Conservation (phyloP, 495 filamentous ascomycete genomes). For the Aspergillus hancockii region DNA sequence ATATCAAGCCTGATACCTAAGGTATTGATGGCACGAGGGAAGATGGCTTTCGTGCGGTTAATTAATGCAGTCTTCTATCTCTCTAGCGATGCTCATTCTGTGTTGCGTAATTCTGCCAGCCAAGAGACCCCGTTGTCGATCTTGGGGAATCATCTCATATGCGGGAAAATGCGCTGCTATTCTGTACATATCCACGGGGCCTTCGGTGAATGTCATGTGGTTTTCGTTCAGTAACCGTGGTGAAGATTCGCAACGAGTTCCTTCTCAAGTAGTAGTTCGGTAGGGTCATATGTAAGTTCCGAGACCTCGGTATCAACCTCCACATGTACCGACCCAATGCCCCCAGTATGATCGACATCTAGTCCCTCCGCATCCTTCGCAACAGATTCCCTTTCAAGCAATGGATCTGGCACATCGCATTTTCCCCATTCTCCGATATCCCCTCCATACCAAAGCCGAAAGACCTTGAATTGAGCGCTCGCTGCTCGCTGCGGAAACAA, state of each 20-base stretch:
- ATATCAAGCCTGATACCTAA: not conserved
- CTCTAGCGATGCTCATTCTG: no score
- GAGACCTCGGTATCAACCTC: not conserved
- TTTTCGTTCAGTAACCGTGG: not conserved
- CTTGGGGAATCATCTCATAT: no score
- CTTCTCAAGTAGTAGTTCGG: not conserved
- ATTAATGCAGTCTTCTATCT: slow-evolving; percentile 6
- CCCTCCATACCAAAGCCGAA: no score
- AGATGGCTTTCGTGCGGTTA: not conserved
- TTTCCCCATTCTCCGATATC: not conserved
- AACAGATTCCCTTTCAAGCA: not conserved
- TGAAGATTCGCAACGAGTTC: not conserved
- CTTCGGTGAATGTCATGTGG: not conserved
- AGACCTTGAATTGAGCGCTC: not conserved
- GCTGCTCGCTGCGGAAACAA: no score
- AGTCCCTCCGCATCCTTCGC: slow-evolving; percentile 1
- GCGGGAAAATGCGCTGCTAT: no score
- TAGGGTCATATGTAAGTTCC: not conserved
- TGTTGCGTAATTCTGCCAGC: no score
- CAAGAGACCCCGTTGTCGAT: no score
- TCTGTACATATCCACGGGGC: no score
- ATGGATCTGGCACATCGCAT: not conserved
- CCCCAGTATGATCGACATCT: not conserved
- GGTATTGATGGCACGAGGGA: no score
- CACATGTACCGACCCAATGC: not conserved